Evolutionary conservation across 495 filamentous ascomycete genomes (phyloP), one percentile per base, ranked within the genome.

Genomic region (Penicillium diatomitis): DNA sequence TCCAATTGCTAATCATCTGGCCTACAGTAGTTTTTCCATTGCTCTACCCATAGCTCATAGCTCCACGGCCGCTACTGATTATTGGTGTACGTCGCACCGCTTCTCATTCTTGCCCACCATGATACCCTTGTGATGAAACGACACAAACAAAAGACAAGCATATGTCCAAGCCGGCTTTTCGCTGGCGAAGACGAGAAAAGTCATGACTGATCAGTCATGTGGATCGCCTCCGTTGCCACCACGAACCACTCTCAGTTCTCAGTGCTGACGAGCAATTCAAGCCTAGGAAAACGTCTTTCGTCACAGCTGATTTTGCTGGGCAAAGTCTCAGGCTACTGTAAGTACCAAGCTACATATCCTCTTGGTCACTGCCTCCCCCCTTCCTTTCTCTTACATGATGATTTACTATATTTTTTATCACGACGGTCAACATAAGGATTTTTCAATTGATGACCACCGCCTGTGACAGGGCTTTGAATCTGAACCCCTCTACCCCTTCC

Each of bases 341-440:
- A 69, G 64, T 68, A 42, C 8, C 41, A 29, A 29, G n/a, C 29
- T 8, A 48, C 6, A 45, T 41, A 51, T 44, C 30, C 52, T 43
- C 8, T 8, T 42, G 42, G 3, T 40, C 6, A 27, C n/a, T n/a
- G 35, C 10, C 12, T 46, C 31, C 8, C 4, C 32, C 28, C 47
- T 8, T n/a, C 4, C 46, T 49, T 47, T 34, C 10, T 50, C 58
- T 74, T 74, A 74, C 52, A 87, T 86, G 85, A 92, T 89, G 84
- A 86, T 78, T 76, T 75, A 70, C 63, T 67, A 64, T 58, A 74
- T 71, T 68, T 76, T 44, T 83, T 83, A 84, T 95, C 89, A 95
- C 90, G 89, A 95, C 89, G 89, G 89, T 95, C 89, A 87, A 84
- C 90, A 87, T 91, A 95, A 81, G 61, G 69, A 56, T 57, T 67